Evolutionary conservation across 2,329 filamentous ascomycete genomes (phyloP).

Genomic region (Macroventuria anomochaeta): DNA sequence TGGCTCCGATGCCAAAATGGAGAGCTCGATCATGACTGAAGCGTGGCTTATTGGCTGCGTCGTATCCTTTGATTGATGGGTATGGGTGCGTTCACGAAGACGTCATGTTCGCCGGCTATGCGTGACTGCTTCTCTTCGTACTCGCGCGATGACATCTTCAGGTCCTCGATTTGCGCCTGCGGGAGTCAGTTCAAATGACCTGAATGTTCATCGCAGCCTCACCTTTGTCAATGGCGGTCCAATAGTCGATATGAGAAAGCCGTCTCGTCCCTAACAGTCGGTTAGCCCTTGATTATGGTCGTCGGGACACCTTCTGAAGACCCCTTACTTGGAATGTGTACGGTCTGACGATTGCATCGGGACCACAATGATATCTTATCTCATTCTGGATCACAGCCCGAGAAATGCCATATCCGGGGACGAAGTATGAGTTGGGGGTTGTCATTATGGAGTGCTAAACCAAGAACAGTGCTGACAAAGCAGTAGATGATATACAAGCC

Average conservation of each 20-base stretch:
- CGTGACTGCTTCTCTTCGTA: conserved; percentile 53
- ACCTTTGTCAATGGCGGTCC: conserved; percentile 53
- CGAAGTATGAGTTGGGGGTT: conserved; percentile 49
- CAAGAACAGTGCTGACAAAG: background rate
- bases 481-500: conserved; percentile 17
- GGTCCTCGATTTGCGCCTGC: conserved; percentile 52
- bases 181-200: conserved; percentile 18
- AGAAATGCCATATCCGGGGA: conserved; percentile 53
- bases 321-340: conserved; percentile 50
- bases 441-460: conserved; percentile 28
- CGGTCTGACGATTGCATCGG: conserved; percentile 52
- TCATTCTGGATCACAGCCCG: conserved; percentile 53
- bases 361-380: conserved; percentile 53
- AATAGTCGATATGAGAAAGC: conserved; percentile 51
- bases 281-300: conserved; percentile 20
- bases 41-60: conserved; percentile 31
- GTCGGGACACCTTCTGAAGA: too few species aligned
- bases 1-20: background rate
- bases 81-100: conserved; percentile 51
- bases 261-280: conserved; percentile 48
- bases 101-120: conserved; percentile 41
- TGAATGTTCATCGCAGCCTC: background rate
- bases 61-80: conserved; percentile 44
- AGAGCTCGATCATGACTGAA: background rate
- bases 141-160: conserved; percentile 49